Percentiles rank a stretch among this genome's conserved stretches.
These are phyloP conservation scores for Helichrysum umbraculigerum DNA, from an alignment of 129 eudicot genomes.

Conservation along the genomic window DNA sequence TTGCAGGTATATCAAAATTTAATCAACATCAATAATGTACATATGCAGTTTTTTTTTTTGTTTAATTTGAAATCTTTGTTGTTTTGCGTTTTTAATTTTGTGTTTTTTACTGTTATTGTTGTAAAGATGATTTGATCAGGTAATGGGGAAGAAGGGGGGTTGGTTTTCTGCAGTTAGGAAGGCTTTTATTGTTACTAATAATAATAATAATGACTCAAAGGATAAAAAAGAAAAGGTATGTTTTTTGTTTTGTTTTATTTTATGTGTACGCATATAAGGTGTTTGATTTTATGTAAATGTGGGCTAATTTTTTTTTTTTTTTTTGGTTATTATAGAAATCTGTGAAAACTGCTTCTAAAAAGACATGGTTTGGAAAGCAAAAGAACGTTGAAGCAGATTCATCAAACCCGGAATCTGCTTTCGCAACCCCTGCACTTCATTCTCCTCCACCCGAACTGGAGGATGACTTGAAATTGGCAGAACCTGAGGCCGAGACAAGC, in stretches of 20 bases:
- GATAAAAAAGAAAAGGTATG: constrained; percentile 46
- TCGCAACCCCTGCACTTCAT: constrained; percentile 34
- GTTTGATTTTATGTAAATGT: constrained; percentile 14
- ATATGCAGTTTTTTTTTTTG: neutral
- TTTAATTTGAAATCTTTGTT: neutral
- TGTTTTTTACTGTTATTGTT: constrained; percentile 14
- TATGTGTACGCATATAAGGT: neutral
- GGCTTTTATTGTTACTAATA: constrained; percentile 32
- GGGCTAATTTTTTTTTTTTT: neutral
- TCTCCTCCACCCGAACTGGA: constrained; percentile 27
- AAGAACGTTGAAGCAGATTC: constrained; percentile 36
- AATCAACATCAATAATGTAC: neutral
- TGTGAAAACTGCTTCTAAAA: constrained; percentile 36
- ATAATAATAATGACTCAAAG: constrained; percentile 27
- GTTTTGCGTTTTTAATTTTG: neutral
- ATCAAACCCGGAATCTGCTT: constrained; percentile 30
- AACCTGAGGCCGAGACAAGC: constrained; percentile 13
- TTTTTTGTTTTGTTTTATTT: neutral
- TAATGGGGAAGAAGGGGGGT: constrained; percentile 63
- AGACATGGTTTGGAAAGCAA: constrained; percentile 44
- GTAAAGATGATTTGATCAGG: constrained; percentile 36
- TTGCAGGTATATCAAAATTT: constrained; percentile 22
- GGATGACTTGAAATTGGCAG: constrained; percentile 34
- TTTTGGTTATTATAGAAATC: constrained; percentile 22
- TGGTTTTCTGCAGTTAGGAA: constrained; percentile 51